These are phyloP conservation scores for Lenwebbia sp. DNA, from an alignment of 345 rosid genomes.

Conservation along the genomic window DNA sequence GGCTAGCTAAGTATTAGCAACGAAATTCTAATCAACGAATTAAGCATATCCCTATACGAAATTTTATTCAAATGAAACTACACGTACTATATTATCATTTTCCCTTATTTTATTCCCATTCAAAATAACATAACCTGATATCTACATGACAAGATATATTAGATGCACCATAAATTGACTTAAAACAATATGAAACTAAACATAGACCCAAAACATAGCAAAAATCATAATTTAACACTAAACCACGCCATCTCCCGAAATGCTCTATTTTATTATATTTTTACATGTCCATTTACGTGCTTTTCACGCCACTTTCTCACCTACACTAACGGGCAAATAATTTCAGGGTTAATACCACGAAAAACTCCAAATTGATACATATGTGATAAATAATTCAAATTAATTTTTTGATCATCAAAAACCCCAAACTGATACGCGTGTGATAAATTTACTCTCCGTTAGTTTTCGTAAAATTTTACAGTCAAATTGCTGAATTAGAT, in stretches of 20 bases:
- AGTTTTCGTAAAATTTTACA: too few species aligned
- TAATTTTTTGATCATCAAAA: too few species aligned
- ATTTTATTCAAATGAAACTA: neutral
- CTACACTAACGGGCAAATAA: neutral
- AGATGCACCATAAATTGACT: neutral
- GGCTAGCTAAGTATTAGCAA: neutral
- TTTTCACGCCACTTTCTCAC: neutral
- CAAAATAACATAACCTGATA: neutral
- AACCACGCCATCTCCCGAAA: neutral
- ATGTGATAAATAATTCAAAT: too few species aligned
- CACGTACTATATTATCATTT: neutral
- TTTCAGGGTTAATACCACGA: too few species aligned
- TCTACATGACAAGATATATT: neutral
- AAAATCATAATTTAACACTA: neutral
- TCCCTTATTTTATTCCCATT: neutral
- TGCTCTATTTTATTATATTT: neutral
- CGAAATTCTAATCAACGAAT: neutral
- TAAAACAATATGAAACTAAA: neutral
- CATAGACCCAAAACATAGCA: neutral
- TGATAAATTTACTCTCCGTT: too few species aligned
- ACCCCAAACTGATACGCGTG: too few species aligned
- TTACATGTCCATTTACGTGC: neutral
- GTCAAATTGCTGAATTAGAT: too few species aligned
- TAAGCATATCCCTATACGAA: neutral
- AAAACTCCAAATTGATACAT: too few species aligned